Evolutionary conservation across 129 eudicot genomes (phyloP), one percentile per base, ranked within the genome.

Genomic region (Escallonia rubra): DNA sequence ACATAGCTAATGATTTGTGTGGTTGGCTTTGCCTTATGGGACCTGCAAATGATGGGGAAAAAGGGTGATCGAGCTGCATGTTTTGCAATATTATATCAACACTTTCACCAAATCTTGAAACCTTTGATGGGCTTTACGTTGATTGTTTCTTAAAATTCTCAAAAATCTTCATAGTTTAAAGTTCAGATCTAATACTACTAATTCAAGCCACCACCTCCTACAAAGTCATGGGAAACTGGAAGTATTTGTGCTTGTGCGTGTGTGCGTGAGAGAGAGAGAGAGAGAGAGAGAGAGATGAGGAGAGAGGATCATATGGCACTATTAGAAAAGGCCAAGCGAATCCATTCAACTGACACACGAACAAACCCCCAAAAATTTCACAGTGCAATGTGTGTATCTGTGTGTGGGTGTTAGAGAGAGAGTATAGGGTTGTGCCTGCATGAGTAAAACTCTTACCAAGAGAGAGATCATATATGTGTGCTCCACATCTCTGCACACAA

Each of bases 151-250:
- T 10, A 68, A 76, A 81, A 78, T 72, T 50, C 46, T 53, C 82
- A 81, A 68, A 68, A 52, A 76, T 81, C 82, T 82, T 58, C 47
- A 65, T 69, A 53, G 76, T 43, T 53, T 53, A 82, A 78, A 82
- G 80, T 40, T 48, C 51, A 70, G 73, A 82, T 82, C 83, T 66
- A 66, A 39, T 48, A 61, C 83, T 82, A 82, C 76, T 77, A 56
- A 81, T 77, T 73, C 61, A 64, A 60, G 46, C 68, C 83, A 82
- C 82, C 73, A 67, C 61, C 53, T 49, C 71, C 57, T 43, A 10
- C 41, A 12, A 34, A 49, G 23, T 63, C 45, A 0, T 61, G 63
- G 5, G 7, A 55, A 60, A 10, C 64, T 14, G 34, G 23, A 50
- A 50, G n/a, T 6, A 5, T n/a, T 13, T 49, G 9, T 49, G n/a